Evolutionary conservation across 1,139 yeast genomes (phyloP).

Genomic region (Lodderomyces jiufengensis): DNA sequence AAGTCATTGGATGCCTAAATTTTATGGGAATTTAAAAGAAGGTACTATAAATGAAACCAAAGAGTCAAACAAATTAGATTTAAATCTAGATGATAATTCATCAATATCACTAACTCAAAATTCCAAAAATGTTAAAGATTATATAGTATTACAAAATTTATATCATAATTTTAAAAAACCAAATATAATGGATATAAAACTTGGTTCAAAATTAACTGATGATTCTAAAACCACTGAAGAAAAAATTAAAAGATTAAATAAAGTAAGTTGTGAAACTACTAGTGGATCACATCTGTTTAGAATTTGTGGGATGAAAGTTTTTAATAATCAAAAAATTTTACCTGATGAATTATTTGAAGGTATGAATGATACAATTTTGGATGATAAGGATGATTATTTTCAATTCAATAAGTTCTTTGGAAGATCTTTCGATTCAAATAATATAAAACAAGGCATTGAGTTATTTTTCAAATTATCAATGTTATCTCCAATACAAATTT

Average conservation of each 20-base stretch:
- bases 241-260: conserved; percentile 56
- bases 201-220: conserved; percentile 74
- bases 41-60: too few species aligned
- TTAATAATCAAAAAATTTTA: conserved; percentile 14
- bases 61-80: too few species aligned
- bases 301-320: conserved; percentile 84
- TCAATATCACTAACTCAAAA: too few species aligned
- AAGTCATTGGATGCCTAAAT: conserved; percentile 52
- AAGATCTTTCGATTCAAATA: conserved; percentile 45
- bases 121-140: conserved; percentile 15
- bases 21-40: conserved; percentile 34
- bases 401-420: conserved; percentile 71
- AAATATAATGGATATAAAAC: conserved; percentile 74
- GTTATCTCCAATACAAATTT: conserved; percentile 13
- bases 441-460: conserved; percentile 46
- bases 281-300: conserved; percentile 73
- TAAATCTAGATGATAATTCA: too few species aligned
- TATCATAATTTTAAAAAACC: conserved; percentile 63
- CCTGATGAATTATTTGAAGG: conserved; percentile 14
- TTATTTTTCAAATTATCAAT: conserved; percentile 29
- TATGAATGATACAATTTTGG: conserved; percentile 16
- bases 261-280: conserved; percentile 70
- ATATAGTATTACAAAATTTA: conserved; percentile 72
- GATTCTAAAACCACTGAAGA: conserved; percentile 49
- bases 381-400: conserved; percentile 35